Evolutionary conservation across 208 protist genomes (phyloP), one percentile per base, ranked within the genome.

Genomic region (Acanthamoeba pearcei): DNA sequence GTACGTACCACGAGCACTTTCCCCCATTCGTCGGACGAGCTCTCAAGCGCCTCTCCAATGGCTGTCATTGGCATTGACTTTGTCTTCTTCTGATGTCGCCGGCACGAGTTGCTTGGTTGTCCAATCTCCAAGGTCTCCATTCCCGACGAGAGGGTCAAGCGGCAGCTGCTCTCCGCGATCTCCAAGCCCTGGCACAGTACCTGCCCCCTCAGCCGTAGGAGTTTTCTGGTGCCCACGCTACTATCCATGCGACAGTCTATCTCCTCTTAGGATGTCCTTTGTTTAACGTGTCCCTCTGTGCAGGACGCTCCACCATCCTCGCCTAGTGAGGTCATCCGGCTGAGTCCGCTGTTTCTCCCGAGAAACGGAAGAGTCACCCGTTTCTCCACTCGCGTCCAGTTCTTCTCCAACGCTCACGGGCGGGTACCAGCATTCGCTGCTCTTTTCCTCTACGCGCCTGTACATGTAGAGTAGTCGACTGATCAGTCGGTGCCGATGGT

Each of bases 41-140:
- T n/a, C n/a, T n/a, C n/a, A n/a, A n/a, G n/a, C n/a, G n/a, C n/a
- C n/a, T n/a, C n/a, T n/a, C n/a, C n/a, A n/a, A n/a, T n/a, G n/a
- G n/a, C n/a, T n/a, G n/a, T n/a, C n/a, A n/a, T n/a, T n/a, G n/a
- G n/a, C n/a, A n/a, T n/a, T 57, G 53, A 57, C 15, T 78, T 19
- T 76, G 2, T 29, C 13, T 15, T 9, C n/a, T n/a, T n/a, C n/a
- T n/a, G n/a, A n/a, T n/a, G n/a, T n/a, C n/a, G n/a, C n/a, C n/a
- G 64, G 80, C 80, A 88, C 53, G 80, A 88, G 53, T 22, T 88
- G 80, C 80, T 88, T 9, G 80, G 80, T 6, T 88, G 80, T n/a
- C 80, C 80, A 42, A 49, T 88, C n/a, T 88, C 80, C 80, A 88
- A 88, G 51, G 80, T 88, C 5, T 88, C 80, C 49, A 64, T 88